Evolutionary conservation across 345 rosid species (phyloP).

Genomic region (Eucalyptus paniculata): DNA sequence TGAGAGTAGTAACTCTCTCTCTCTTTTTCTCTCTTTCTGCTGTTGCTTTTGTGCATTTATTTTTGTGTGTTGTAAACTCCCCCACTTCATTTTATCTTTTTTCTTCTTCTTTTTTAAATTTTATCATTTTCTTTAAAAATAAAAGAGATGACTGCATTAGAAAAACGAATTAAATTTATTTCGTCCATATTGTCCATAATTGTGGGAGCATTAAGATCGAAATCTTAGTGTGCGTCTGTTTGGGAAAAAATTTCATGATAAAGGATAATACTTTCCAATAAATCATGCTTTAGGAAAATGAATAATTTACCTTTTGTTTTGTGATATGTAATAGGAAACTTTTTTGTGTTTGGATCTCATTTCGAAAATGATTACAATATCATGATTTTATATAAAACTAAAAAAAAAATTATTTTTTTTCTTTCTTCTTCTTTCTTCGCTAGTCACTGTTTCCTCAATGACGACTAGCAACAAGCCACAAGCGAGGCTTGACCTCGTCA

Average conservation of each 20-base stretch:
- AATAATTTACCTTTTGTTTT: not conserved
- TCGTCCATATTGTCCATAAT: not conserved
- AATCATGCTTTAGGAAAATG: not conserved
- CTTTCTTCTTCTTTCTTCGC: rapidly evolving
- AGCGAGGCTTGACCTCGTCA: rapidly evolving
- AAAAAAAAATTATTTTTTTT: rapidly evolving
- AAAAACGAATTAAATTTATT: not conserved
- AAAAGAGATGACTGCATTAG: no score
- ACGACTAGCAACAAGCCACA: not conserved
- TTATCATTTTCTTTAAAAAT: not conserved
- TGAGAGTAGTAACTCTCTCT: not conserved
- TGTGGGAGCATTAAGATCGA: not conserved
- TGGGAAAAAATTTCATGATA: not conserved
- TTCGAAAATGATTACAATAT: no score
- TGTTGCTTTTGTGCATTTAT: not conserved
- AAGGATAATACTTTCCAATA: not conserved
- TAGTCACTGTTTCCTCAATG: rapidly evolving
- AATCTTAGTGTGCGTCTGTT: not conserved
- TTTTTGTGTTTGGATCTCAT: not conserved
- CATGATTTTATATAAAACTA: not conserved
- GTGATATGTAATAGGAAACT: not conserved
- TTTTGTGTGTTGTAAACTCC: not conserved
- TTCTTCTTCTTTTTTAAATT: rapidly evolving
- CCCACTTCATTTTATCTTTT: not conserved
- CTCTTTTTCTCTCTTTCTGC: no score